These are phyloP conservation scores for Naematelia aurantialba DNA, from an alignment of 768 basidiomycete species.

Conservation along the genomic window DNA sequence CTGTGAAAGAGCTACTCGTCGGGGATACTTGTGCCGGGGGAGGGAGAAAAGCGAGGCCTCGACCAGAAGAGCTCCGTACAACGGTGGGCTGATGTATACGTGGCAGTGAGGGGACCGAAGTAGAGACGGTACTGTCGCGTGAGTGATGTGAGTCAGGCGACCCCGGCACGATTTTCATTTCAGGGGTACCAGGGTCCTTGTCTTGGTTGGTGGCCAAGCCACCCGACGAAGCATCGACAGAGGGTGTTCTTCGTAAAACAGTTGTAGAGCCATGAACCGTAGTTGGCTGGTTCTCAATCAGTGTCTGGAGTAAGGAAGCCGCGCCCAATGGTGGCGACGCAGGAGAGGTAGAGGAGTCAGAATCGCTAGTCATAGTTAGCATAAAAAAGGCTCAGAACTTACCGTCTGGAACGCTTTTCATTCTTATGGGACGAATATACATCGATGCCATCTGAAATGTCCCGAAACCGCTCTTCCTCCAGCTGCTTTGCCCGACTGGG, in stretches of 20 bases:
- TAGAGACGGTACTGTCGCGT: neutral
- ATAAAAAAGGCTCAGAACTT: neutral
- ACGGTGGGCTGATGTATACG: slow-evolving; percentile 43
- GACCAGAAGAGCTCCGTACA: slow-evolving; percentile 24
- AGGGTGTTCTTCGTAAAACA: too few species aligned
- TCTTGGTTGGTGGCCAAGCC: too few species aligned
- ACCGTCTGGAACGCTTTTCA: neutral
- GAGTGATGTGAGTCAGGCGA: slow-evolving; percentile 9
- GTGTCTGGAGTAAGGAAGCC: slow-evolving; percentile 26
- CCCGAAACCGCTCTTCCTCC: neutral
- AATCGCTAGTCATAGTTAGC: slow-evolving; percentile 13
- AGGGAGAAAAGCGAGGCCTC: slow-evolving; percentile 31
- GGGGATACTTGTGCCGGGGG: slow-evolving; percentile 21
- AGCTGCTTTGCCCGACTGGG: neutral
- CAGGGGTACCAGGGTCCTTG: too few species aligned
- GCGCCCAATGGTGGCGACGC: slow-evolving; percentile 37
- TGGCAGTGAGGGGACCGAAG: slow-evolving; percentile 15
- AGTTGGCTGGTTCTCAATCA: slow-evolving; percentile 5
- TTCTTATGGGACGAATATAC: neutral
- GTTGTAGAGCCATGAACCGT: neutral
- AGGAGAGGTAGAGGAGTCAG: slow-evolving; percentile 28
- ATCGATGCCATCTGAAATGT: neutral
- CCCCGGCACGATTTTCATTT: too few species aligned
- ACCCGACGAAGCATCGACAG: too few species aligned
- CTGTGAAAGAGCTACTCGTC: neutral